These are phyloP conservation scores for Neurospora hispaniola DNA, from an alignment of 495 filamentous ascomycete species.

Conservation along the genomic window DNA sequence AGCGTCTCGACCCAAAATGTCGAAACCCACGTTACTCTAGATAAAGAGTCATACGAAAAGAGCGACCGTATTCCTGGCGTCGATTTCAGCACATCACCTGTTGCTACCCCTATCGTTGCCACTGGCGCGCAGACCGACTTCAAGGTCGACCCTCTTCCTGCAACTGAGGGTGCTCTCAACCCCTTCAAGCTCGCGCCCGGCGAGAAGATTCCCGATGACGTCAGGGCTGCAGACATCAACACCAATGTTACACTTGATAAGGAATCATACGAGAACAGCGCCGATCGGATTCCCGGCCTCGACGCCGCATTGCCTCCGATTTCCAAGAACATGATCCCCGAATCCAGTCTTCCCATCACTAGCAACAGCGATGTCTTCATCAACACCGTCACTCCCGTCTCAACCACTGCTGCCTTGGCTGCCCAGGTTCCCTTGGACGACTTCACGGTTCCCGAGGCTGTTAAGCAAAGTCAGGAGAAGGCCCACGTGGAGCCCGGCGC, in stretches of 20 bases:
- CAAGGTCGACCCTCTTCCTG: slow-evolving; percentile 65
- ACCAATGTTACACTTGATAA: slow-evolving; percentile 64
- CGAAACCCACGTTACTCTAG: slow-evolving; percentile 51
- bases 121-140: slow-evolving; percentile 25
- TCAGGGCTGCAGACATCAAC: slow-evolving; percentile 44
- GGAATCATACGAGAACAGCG: slow-evolving; percentile 69
- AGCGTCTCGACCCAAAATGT: slow-evolving; percentile 41
- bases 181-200: slow-evolving; percentile 71
- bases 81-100: slow-evolving; percentile 10
- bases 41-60: slow-evolving; percentile 69
- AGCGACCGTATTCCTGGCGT: slow-evolving; percentile 42
- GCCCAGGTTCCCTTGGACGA: slow-evolving; percentile 60
- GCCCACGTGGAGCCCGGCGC: slow-evolving; percentile 50
- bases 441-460: slow-evolving; percentile 50
- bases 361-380: slow-evolving; percentile 41
- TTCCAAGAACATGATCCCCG: slow-evolving; percentile 61
- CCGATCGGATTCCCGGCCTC: slow-evolving; percentile 42
- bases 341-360: slow-evolving; percentile 73
- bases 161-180: slow-evolving; percentile 66
- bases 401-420: slow-evolving; percentile 59
- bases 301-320: slow-evolving; percentile 53
- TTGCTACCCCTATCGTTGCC: not conserved
- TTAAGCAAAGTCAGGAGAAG: slow-evolving; percentile 56
- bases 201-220: slow-evolving; percentile 57
- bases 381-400: slow-evolving; percentile 54